Conservation (phyloP, 768 basidiomycete genomes). For the Crepidotus variabilis region DNA sequence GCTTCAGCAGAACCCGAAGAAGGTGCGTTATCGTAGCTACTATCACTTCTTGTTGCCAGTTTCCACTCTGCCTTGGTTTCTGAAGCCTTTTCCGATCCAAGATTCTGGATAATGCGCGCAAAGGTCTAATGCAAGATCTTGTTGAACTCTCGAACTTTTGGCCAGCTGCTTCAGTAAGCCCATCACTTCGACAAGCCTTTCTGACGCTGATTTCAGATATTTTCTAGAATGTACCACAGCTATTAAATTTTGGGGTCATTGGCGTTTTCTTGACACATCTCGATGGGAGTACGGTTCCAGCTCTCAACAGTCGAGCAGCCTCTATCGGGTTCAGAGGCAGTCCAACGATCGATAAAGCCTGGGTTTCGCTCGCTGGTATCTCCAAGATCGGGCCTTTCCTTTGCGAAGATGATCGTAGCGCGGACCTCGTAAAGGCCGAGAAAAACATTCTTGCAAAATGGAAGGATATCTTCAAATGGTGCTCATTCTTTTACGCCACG, state of each 20-base stretch:
- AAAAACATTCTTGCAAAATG: slow-evolving; percentile 23
- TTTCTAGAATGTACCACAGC: slow-evolving; percentile 7
- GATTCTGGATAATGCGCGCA: slow-evolving; percentile 9
- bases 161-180: slow-evolving; percentile 14
- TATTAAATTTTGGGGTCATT: slow-evolving; percentile 19
- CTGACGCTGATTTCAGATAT: not conserved
- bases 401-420: not conserved
- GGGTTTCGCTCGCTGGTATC: slow-evolving; percentile 28
- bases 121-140: slow-evolving; percentile 11
- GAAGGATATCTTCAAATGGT: slow-evolving; percentile 35
- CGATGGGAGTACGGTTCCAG: slow-evolving; percentile 15
- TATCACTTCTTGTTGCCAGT: too few species aligned
- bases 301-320: slow-evolving; percentile 1
- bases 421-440: slow-evolving; percentile 16
- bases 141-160: slow-evolving; percentile 22
- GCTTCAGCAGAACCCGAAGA: too few species aligned
- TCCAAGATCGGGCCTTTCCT: slow-evolving; percentile 24
- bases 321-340: slow-evolving; percentile 6
- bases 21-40: too few species aligned
- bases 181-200: not conserved
- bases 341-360: slow-evolving; percentile 23
- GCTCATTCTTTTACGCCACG: slow-evolving; percentile 25
- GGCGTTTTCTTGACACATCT: slow-evolving; percentile 28
- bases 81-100: not conserved
- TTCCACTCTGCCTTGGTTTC: too few species aligned